These are phyloP conservation scores for Raffaelea ambrosiae DNA, from an alignment of 2,329 filamentous ascomycete genomes.

Conservation along the genomic window DNA sequence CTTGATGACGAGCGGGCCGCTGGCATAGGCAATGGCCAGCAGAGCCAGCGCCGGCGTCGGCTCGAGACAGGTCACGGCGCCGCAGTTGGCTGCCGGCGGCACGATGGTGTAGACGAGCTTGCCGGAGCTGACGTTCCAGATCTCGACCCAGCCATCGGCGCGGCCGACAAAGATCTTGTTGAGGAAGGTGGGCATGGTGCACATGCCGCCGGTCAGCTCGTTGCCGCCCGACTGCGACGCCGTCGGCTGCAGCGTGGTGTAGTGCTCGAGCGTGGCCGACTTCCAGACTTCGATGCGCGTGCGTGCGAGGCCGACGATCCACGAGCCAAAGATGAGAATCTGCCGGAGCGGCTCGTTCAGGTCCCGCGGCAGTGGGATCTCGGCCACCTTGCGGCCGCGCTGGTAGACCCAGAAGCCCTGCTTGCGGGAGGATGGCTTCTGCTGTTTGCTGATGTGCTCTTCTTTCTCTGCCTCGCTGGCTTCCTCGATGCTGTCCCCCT, in stretches of 20 bases:
- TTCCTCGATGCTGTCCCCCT: background rate
- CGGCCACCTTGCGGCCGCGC: constrained; percentile 73
- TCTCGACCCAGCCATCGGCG: constrained; percentile 82
- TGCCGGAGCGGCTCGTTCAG: constrained; percentile 64
- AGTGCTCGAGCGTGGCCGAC: constrained; percentile 72
- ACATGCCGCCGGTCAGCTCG: constrained; percentile 68
- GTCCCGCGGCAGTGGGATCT: constrained; percentile 60
- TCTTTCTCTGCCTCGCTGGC: background rate
- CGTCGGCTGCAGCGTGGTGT: constrained; percentile 68
- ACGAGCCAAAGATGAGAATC: constrained; percentile 78
- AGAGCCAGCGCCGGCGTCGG: constrained; percentile 77
- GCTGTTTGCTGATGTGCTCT: background rate
- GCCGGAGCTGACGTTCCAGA: constrained; percentile 92
- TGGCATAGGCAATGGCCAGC: constrained; percentile 78
- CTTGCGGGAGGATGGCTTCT: constrained; percentile 14
- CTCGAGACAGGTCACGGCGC: constrained; percentile 78
- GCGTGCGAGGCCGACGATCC: constrained; percentile 73
- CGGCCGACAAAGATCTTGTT: constrained; percentile 93
- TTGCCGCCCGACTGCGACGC: constrained; percentile 49
- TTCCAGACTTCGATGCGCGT: constrained; percentile 87
- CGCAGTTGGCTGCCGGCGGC: constrained; percentile 62
- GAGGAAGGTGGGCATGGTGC: constrained; percentile 86
- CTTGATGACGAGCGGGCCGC: constrained; percentile 69
- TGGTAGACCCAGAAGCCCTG: constrained; percentile 87
- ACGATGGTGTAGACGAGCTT: constrained; percentile 88